phyloP scores from a whole-genome alignment of 208 protist genomes.

The Leishmania arabica region DNA sequence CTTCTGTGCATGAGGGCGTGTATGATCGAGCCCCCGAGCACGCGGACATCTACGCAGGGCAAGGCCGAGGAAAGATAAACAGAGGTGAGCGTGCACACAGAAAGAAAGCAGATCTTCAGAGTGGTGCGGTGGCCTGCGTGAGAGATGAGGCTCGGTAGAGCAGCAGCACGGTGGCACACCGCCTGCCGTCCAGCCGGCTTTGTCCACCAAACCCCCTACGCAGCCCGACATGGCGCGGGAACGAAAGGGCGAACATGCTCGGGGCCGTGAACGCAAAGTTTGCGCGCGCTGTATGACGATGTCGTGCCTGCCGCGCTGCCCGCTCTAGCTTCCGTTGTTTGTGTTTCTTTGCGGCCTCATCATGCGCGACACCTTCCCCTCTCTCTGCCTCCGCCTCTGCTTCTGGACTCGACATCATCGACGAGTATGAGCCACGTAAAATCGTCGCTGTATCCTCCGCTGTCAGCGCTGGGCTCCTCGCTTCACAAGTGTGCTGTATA shows the following conservation, averaged over 20 bases:
- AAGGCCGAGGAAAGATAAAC: background rate
- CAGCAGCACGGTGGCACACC: background rate
- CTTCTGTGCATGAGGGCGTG: background rate
- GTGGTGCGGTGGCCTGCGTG: background rate
- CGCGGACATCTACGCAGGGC: too few species aligned
- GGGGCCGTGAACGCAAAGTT: background rate
- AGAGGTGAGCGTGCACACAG: background rate
- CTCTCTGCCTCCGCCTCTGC: background rate
- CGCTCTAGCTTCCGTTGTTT: background rate
- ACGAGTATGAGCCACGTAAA: too few species aligned
- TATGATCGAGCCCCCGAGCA: background rate
- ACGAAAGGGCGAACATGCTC: background rate
- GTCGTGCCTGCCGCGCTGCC: background rate
- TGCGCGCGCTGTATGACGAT: background rate
- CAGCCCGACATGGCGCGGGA: background rate
- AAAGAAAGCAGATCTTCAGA: background rate
- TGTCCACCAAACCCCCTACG: background rate
- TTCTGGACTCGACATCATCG: too few species aligned
- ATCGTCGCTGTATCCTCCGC: too few species aligned
- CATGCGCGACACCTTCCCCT: background rate
- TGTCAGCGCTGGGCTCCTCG: background rate
- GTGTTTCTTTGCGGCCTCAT: background rate
- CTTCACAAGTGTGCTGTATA: background rate
- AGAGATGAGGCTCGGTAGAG: background rate
- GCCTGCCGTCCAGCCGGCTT: background rate